Evolutionary conservation across 768 basidiomycete species (phyloP), one percentile per base, ranked within the genome.

Genomic region (Russula compacta): DNA sequence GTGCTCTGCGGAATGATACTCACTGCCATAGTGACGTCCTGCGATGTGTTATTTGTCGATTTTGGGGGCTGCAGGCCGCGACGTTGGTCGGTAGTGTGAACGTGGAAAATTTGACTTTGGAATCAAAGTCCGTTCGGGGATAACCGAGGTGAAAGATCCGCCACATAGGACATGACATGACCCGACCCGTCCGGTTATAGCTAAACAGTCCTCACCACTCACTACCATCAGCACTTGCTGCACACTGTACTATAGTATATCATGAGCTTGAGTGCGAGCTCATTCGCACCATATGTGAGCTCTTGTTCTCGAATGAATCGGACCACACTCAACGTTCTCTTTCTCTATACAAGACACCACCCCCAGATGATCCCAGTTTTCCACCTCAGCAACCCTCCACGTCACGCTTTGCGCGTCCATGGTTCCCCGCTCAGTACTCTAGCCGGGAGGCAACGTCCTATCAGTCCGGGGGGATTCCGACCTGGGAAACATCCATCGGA

Each of bases 381-480:
- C 58, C 67, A 3, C 60, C 60, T 6, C 68, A 63, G 14, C 66
- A 66, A 32, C 53, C 66, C 8, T 53, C 73, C 6, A 56, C 74
- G 7, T 67, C 73, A 11, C 70, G 69, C 61, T 57, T 70, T 33
- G 61, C 69, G 60, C 74, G 78, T 58, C 75, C 81, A 17, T 86
- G 85, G 83, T 83, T 84, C 58, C 78, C 81, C 17, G 63, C 72
- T 51, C 71, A 70, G 49, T 58, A 69, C 4, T 67, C 72, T 14
- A 69, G 64, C 42, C 68, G 66, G 14, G 68, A 68, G 56, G 70
- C 73, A 53, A 70, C 74, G 8, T 85, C 87, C 3, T 89, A 89
- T 66, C 88, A 89, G 71, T 84, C 84, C 12, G 88, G 87, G 14
- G 85, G 79, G 12, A 74, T 83, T 36, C 83, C 85, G 7, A 78